These are phyloP conservation scores for Calonectria hongkongensis DNA, from an alignment of 2,329 filamentous ascomycete genomes.

Conservation along the genomic window DNA sequence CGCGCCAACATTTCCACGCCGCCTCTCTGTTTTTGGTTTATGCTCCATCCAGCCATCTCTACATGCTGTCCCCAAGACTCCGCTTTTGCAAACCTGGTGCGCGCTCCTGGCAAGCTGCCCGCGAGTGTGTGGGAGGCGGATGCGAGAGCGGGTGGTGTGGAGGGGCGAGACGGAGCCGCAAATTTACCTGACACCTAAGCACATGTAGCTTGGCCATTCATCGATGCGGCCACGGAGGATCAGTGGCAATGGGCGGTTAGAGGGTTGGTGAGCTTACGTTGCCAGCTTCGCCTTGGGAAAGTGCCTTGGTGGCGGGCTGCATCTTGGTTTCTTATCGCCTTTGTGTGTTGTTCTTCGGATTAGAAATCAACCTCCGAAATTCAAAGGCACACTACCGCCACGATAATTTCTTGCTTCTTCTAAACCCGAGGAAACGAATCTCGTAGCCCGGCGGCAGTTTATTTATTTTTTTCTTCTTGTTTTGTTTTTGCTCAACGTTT, in stretches of 20 bases:
- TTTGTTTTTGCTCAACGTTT: neutral
- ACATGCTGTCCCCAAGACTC: neutral
- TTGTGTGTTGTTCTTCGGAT: neutral
- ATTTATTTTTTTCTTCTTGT: too few species aligned
- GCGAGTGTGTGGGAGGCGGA: neutral
- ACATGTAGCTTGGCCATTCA: neutral
- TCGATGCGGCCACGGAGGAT: neutral
- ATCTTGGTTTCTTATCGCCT: neutral
- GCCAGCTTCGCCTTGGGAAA: constrained; percentile 28
- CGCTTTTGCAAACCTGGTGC: neutral
- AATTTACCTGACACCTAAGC: neutral
- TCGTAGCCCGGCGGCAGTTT: too few species aligned
- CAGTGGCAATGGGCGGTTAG: constrained; percentile 12
- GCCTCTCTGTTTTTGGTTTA: neutral
- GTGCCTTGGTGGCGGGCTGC: neutral
- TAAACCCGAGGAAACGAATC: neutral
- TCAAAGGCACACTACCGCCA: neutral
- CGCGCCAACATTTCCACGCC: neutral
- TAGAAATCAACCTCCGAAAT: neutral
- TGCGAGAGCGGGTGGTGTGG: neutral
- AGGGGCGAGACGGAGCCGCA: neutral
- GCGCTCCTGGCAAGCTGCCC: neutral
- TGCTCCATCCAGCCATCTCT: constrained; percentile 14
- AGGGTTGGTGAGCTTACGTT: constrained; percentile 32
- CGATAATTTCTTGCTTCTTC: neutral